phyloP scores from a whole-genome alignment of 192 early-diverging fungal genomes.

The Umbelopsis isabellina region DNA sequence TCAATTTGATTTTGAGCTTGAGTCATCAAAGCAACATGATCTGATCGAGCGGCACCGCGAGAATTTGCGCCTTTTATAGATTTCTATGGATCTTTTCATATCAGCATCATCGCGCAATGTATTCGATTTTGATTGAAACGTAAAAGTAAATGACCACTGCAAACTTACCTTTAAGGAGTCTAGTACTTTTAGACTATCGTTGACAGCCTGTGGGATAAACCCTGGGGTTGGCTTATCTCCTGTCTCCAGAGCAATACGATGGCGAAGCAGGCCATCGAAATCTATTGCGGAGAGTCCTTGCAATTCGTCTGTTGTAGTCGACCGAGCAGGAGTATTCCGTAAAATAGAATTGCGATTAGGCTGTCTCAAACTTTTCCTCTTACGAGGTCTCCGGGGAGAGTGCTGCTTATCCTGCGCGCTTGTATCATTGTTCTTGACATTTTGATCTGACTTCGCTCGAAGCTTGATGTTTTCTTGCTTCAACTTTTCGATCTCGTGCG shows the following conservation, averaged over 20 bases:
- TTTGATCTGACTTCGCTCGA: not conserved
- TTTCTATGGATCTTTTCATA: too few relatives aligned
- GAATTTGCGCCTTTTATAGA: too few relatives aligned
- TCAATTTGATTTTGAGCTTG: too few relatives aligned
- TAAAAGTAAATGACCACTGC: not conserved
- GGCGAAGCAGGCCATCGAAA: conserved; percentile 5
- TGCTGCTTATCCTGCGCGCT: not conserved
- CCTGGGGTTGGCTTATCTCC: not conserved
- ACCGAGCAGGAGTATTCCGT: not conserved
- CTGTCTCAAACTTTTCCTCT: not conserved
- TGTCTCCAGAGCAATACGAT: conserved; percentile 2
- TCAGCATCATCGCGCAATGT: too few relatives aligned
- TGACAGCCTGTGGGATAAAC: not conserved
- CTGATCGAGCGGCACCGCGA: too few relatives aligned
- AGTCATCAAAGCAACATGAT: too few relatives aligned
- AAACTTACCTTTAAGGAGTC: conserved; percentile 2
- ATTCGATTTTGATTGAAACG: not conserved
- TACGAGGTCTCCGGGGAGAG: not conserved
- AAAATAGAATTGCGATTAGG: conserved; percentile 6
- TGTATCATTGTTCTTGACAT: not conserved
- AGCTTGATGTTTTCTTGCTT: conserved; percentile 3
- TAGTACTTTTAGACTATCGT: conserved; percentile 3
- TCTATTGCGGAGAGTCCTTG: not conserved
- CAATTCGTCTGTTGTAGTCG: not conserved
- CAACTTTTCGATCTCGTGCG: not conserved